A percentile compares a stretch with the other conserved stretches of the same genome.
Evolutionary conservation across 768 basidiomycete species (phyloP).

Genomic region (Lactifluus rugatus): DNA sequence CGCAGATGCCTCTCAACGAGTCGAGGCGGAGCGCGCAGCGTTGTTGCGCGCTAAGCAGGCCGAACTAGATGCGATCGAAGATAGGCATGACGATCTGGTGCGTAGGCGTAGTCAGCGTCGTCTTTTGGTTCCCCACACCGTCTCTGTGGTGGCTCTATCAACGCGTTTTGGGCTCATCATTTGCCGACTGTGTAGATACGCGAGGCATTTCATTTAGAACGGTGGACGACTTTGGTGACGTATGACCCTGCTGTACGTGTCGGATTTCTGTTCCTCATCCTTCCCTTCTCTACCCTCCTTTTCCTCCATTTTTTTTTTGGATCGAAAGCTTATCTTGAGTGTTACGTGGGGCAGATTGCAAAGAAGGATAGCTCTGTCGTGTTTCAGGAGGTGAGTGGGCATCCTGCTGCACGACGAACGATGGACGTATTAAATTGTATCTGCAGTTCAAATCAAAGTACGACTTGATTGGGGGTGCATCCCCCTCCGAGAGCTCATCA

Average conservation of each 20-base stretch:
- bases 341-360: slow-evolving; percentile 38
- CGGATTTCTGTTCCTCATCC: background rate
- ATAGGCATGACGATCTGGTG: slow-evolving; percentile 68
- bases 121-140: background rate
- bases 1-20: slow-evolving; percentile 13
- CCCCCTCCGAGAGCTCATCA: slow-evolving; percentile 36
- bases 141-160: background rate
- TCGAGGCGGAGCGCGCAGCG: slow-evolving; percentile 32
- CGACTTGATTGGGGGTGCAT: slow-evolving; percentile 47
- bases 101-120: slow-evolving; percentile 29
- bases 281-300: background rate
- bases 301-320: background rate
- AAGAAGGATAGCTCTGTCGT: slow-evolving; percentile 64
- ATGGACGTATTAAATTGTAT: background rate
- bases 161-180: background rate
- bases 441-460: slow-evolving; percentile 50
- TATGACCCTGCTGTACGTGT: slow-evolving; percentile 64
- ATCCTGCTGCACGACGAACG: background rate
- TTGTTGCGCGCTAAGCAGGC: slow-evolving; percentile 51
- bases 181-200: slow-evolving; percentile 44
- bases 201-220: slow-evolving; percentile 82
- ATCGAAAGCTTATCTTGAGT: background rate
- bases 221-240: slow-evolving; percentile 62
- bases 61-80: slow-evolving; percentile 48
- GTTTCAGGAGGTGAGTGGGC: slow-evolving; percentile 55